Conservation (phyloP, 495 filamentous ascomycete species). For the Physcia stellaris region DNA sequence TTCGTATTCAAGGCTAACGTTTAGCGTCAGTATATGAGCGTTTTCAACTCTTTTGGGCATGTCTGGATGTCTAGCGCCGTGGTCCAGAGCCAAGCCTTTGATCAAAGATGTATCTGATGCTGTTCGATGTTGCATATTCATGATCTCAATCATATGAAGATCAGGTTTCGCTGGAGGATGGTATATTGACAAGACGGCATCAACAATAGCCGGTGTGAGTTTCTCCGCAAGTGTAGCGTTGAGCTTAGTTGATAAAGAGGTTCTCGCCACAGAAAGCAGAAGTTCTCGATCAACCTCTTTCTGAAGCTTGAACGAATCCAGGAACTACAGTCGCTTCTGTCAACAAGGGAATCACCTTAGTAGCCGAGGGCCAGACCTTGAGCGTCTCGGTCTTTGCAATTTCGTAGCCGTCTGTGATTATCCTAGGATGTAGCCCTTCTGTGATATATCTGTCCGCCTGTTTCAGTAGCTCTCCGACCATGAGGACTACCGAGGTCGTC, state of each 20-base stretch:
- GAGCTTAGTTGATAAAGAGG: constrained; percentile 88
- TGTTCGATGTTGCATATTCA: constrained; percentile 99
- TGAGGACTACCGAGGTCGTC: constrained; percentile 87
- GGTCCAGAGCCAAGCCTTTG: constrained; percentile 81
- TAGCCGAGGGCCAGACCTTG: constrained; percentile 41
- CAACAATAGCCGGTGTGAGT: constrained; percentile 86
- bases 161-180: constrained; percentile 82
- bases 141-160: constrained; percentile 98
- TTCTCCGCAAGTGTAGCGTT: constrained; percentile 77
- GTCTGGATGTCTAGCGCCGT: constrained; percentile 92
- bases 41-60: constrained; percentile 97
- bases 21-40: constrained; percentile 85
- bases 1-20: constrained; percentile 96
- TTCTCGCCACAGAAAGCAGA: constrained; percentile 82
- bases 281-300: constrained; percentile 86
- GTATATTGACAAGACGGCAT: constrained; percentile 91
- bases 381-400: constrained; percentile 87
- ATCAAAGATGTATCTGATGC: constrained; percentile 95
- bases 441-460: constrained; percentile 90
- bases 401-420: constrained; percentile 97
- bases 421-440: constrained; percentile 87
- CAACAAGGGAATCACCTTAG: neutral
- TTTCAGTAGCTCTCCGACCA: constrained; percentile 95
- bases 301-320: constrained; percentile 83
- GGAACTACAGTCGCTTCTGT: constrained; percentile 46